Evolutionary conservation across 108 stramenopile species (phyloP).

Genomic region (Cylindrotheca fusiformis): DNA sequence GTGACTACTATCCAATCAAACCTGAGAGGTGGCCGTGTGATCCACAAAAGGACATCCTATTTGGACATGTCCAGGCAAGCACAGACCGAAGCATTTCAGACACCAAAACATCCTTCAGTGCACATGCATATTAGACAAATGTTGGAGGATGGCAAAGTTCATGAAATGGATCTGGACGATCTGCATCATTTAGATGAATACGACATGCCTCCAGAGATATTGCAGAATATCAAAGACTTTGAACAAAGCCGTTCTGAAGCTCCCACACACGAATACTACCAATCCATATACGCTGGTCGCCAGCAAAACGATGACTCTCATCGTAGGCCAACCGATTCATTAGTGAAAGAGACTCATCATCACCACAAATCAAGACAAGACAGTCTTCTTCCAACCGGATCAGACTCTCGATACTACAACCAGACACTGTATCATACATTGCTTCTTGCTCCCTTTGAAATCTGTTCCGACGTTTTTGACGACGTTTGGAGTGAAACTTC

Average conservation of each 20-base stretch:
- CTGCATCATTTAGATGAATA: background rate
- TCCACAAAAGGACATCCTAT: too few species aligned
- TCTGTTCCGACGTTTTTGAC: constrained; percentile 26
- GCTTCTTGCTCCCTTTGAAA: constrained; percentile 26
- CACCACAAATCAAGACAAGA: constrained; percentile 2
- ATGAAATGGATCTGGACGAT: too few species aligned
- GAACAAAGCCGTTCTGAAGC: background rate
- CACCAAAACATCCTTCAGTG: too few species aligned
- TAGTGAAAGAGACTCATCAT: background rate
- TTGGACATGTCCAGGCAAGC: too few species aligned
- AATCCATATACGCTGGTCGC: background rate
- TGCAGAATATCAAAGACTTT: background rate
- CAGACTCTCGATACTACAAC: constrained; percentile 22
- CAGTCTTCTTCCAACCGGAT: constrained; percentile 17
- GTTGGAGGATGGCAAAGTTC: too few species aligned
- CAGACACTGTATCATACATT: constrained; percentile 20
- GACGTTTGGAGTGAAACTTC: constrained; percentile 14
- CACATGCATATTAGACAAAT: too few species aligned
- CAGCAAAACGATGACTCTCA: background rate
- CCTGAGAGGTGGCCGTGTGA: too few species aligned
- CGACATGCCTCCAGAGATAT: background rate
- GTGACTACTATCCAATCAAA: too few species aligned
- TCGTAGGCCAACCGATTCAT: background rate
- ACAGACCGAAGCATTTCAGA: too few species aligned
- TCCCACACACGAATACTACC: background rate